A percentile compares a stretch with the other conserved stretches of the same genome.
These are phyloP conservation scores for Neonectria punicea DNA, from an alignment of 2,329 filamentous ascomycete species.

Conservation along the genomic window DNA sequence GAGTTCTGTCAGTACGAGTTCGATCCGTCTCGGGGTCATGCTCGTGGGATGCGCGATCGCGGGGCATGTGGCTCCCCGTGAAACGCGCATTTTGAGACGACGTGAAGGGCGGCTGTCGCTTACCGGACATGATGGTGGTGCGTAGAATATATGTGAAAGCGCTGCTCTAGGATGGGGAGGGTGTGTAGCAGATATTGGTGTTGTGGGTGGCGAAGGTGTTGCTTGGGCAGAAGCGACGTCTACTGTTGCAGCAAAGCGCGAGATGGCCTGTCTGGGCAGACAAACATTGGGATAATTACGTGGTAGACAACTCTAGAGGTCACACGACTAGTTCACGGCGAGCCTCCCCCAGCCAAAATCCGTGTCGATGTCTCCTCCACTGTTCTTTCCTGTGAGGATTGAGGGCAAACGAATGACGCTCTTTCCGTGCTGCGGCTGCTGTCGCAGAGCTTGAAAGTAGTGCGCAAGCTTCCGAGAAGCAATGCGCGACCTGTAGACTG, in stretches of 20 bases:
- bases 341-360: constrained; percentile 37
- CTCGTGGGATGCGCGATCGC: constrained; percentile 20
- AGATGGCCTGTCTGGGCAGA: constrained; percentile 40
- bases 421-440: constrained; percentile 5
- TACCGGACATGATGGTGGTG: constrained; percentile 49
- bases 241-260: constrained; percentile 45
- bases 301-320: constrained; percentile 46
- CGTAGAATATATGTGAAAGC: constrained; percentile 17
- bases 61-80: constrained; percentile 19
- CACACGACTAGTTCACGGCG: constrained; percentile 50
- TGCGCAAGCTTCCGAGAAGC: constrained; percentile 3
- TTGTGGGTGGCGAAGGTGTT: constrained; percentile 26
- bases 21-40: constrained; percentile 19
- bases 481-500: constrained; percentile 13
- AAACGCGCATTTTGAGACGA: constrained; percentile 28
- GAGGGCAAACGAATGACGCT: constrained; percentile 8
- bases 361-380: constrained; percentile 39
- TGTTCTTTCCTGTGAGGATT: constrained; percentile 32
- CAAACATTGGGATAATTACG: constrained; percentile 48
- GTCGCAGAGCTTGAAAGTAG: constrained; percentile 19
- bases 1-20: constrained; percentile 36
- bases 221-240: constrained; percentile 34
- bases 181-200: constrained; percentile 11
- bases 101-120: constrained; percentile 41
- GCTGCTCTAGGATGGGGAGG: constrained; percentile 21